These are phyloP conservation scores for Tolypocladium album DNA, from an alignment of 2,329 filamentous ascomycete genomes.

Conservation along the genomic window DNA sequence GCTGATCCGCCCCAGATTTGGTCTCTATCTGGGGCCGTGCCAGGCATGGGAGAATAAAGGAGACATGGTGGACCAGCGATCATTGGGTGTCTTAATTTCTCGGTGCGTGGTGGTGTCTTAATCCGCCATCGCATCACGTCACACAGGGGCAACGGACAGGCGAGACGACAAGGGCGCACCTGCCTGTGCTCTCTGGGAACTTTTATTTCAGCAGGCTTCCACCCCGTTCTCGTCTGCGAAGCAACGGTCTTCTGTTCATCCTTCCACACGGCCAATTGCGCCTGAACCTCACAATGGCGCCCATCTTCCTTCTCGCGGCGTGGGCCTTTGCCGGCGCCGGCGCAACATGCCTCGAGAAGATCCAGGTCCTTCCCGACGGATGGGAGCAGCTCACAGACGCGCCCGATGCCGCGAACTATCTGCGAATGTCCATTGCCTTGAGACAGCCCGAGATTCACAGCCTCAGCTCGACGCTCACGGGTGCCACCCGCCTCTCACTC, in stretches of 20 bases:
- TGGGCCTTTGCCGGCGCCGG: conserved; percentile 12
- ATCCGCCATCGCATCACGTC: neutral
- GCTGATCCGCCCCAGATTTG: neutral
- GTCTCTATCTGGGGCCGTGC: neutral
- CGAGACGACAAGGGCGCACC: neutral
- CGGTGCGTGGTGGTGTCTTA: neutral
- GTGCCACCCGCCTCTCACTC: conserved; percentile 19
- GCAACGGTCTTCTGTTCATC: neutral
- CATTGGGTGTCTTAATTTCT: neutral
- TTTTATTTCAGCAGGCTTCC: neutral
- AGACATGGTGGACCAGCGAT: neutral
- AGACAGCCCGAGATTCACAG: conserved; percentile 18
- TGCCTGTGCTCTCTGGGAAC: neutral
- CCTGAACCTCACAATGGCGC: conserved; percentile 4
- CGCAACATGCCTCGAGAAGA: conserved; percentile 16
- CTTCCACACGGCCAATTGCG: neutral
- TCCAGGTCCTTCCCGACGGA: conserved; percentile 15
- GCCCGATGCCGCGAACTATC: conserved; percentile 11
- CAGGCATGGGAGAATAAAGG: neutral
- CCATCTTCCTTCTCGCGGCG: conserved; percentile 5
- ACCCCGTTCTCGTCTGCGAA: neutral
- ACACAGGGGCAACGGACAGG: neutral
- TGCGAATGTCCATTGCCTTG: conserved; percentile 21
- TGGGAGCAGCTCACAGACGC: conserved; percentile 15
- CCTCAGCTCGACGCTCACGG: conserved; percentile 13